Evolutionary conservation across 2,329 filamentous ascomycete genomes (phyloP), one percentile per base, ranked within the genome.

Genomic region (Conoideocrella luteorostrata): DNA sequence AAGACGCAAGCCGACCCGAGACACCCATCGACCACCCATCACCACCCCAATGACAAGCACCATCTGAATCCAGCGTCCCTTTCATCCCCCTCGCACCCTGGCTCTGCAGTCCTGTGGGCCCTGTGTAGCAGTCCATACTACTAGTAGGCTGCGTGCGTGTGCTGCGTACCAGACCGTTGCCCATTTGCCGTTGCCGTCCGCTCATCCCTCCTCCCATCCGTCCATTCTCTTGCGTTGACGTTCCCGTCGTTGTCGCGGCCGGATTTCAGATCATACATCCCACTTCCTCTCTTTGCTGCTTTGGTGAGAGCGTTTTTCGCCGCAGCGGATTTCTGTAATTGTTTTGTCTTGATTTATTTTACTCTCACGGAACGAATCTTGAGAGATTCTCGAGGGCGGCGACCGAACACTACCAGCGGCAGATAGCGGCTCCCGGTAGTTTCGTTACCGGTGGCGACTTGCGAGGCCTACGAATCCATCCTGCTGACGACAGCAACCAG

Each of bases 401-500:
- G 40, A 26, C 38, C n/a, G 13, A 5, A 24, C 18, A 21, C n/a
- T 18, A 17, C n/a, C 12, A 18, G 29, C 22, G 30, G 22, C 20
- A 6, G 39, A n/a, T 13, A 26, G 7, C 32, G n/a, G 21, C n/a
- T 28, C 13, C 13, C 23, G 29, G 23, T 44, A 23, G 29, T 30
- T 37, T 32, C 40, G 36, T 32, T 43, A 13, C 22, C 22, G 26
- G 44, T 47, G 48, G 46, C 48, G 41, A 46, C 33, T 37, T 23
- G 29, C 35, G 34, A 44, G 23, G 33, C 33, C 36, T 39, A 45
- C 45, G 49, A 47, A 44, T 43, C 40, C 39, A 32, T 26, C 23
- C 22, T 29, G 50, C 50, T 50, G 47, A 50, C 49, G 51, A 52
- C 44, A 21, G 32, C 41, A 13, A 38, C 42, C 4, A 45, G 41